Evolutionary conservation across 805 yeast genomes (phyloP).

Genomic region (Myxozyma nipponensis): DNA sequence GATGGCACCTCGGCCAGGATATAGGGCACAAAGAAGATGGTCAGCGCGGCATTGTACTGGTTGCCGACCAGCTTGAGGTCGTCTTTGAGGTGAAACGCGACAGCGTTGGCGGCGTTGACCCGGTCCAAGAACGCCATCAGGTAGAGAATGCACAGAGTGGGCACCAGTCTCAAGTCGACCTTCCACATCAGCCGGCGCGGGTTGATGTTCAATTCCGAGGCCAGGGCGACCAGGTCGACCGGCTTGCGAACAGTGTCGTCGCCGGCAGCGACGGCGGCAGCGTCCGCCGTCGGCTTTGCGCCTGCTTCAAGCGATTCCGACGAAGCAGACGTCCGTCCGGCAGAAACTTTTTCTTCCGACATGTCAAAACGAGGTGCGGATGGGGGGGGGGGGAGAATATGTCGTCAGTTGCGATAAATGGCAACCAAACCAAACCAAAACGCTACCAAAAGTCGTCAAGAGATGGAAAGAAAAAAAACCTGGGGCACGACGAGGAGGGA

Average conservation of each 20-base stretch:
- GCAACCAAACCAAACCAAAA: no score
- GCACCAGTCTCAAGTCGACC: constrained; percentile 64
- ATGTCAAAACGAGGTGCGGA: background rate
- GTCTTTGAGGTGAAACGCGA: constrained; percentile 59
- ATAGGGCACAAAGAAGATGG: constrained; percentile 71
- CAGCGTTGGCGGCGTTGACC: constrained; percentile 79
- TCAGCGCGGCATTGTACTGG: constrained; percentile 61
- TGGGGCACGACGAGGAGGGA: no score
- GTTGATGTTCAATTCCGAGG: constrained; percentile 48
- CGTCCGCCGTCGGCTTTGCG: no score
- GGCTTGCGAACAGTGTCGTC: background rate
- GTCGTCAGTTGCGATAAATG: background rate
- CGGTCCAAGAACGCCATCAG: constrained; percentile 70
- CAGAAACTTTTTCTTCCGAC: background rate
- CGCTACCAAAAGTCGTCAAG: no score
- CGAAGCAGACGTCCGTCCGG: no score
- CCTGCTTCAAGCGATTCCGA: background rate
- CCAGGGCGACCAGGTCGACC: constrained; percentile 35
- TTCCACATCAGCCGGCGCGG: constrained; percentile 57
- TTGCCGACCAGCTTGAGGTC: constrained; percentile 53
- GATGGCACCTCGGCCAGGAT: constrained; percentile 55
- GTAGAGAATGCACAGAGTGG: constrained; percentile 71
- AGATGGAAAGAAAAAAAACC: no score
- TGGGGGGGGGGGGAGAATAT: background rate
- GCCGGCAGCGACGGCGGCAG: background rate